Base-by-base conservation (phyloP, 768 basidiomycete genomes). In the Kwoniella sp. region DNA sequence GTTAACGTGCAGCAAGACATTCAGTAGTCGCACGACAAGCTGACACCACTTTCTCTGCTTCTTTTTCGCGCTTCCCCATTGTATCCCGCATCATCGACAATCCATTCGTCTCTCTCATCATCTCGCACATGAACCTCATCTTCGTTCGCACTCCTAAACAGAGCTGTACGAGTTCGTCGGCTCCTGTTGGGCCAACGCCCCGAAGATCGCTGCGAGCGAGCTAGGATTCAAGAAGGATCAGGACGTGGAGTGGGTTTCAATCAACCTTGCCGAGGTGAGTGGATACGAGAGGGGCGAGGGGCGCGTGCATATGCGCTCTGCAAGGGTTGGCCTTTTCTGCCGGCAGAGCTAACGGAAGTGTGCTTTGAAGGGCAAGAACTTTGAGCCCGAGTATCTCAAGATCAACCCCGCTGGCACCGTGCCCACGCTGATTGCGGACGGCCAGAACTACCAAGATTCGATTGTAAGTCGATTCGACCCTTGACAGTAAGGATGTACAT, bases 131-230 rank as follows among this genome's bases (percentile, higher is more conserved):
- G 19, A 15, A 17, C 23, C 19, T 23, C 11, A 43, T 27, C 41
- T 3, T n/a, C 15, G 8, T 19, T 19, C 31, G 11, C 40, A 20
- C 26, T 19, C 12, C n/a, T n/a, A n/a, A n/a, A n/a, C 47, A 69
- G 67, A 56, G 25, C 55, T 69, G 14, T 69, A 69, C 59, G 62
- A 64, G 34, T 69, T 69, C 44, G 57, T 31, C 40, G 64, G 55
- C 7, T 69, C 67, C 1, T 59, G 57, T 48, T 69, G 67, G 67
- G 67, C 62, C 49, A 66, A 69, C 38, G 67, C 61, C 14, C 67
- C 67, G 27, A 66, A 64, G 54, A 50, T 69, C 19, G 65, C 67
- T 22, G 41, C 65, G 7, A 32, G 44, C 17, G 67, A 69, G 46
- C 40, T 53, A 14, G 67, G 62, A 5, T 59, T 56, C 42, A 57